Evolutionary conservation across 2,329 filamentous ascomycete genomes (phyloP), one percentile per base, ranked within the genome.

Genomic region (Cytospora paraplurivora): DNA sequence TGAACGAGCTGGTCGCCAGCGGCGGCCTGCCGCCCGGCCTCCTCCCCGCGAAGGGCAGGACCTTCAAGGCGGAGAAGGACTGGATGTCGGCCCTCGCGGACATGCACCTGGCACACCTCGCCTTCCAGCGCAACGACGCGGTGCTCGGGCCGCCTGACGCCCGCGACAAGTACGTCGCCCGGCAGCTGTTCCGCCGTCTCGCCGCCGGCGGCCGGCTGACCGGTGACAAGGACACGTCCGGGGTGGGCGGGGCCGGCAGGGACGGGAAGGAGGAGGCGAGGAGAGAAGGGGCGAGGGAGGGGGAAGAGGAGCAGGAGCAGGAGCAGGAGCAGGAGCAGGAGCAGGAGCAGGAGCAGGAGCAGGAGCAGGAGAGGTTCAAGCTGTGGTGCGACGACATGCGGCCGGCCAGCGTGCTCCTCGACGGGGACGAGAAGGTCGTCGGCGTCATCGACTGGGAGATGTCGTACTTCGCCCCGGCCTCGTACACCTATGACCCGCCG

Each of bases 81-180:
- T 79, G 75, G 67, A 75, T 73, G 53, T 47, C 56, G n/a, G 68
- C 71, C 13, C 68, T 79, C 6, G 74, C 73, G 1, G 72, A 78
- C 6, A 68, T 76, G 60, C 73, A 80, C 41, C 68, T 79, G 32
- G 56, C 64, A 8, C 76, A 80, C 49, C 65, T 80, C 4, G 58
- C 56, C 21, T 71, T 72, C 19, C 78, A 81, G 62, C 71, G 71
- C 12, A 79, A 79, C 62, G 71, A 78, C 64, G 72, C 73, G 32
- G 69, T 76, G 5, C 63, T 72, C 2, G 72, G 69, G 3, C 68
- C 69, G 7, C 71, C 72, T 4, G 71, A 73, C 62, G 71, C 71
- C 33, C 62, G 72, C 1, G 71, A 72, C 17, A 75, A 74, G 50
- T 77, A 72, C 56, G 68, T 75, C 8, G 74, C 73, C 8, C 72